Evolutionary conservation across 768 basidiomycete species (phyloP), one percentile per base, ranked within the genome.

Genomic region (Lactarius quietus): DNA sequence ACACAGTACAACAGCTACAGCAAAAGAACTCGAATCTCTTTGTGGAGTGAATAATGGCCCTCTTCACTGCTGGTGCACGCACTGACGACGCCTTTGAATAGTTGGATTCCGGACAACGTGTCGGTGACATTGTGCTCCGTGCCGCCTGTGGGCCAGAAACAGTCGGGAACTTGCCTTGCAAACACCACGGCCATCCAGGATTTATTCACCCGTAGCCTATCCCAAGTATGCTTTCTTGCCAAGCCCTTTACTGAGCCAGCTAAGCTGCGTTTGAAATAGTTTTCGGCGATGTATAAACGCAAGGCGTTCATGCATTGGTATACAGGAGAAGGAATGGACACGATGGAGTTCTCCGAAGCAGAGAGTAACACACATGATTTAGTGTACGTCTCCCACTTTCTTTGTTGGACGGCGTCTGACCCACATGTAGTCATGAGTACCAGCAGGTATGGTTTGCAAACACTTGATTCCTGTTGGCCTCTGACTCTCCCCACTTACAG

Each of bases 281-380:
- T 93, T 75, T 67, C 83, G 0, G 76, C 81, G 6, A 94, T 95
- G 91, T 95, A 84, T 77, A 91, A 89, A 73, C 84, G 93, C 35
- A 81, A 82, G 53, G 94, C 94, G 6, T 96, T 92, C 82, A 76
- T 95, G 63, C 92, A 95, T 74, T 94, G 92, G 91, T 95, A 93
- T 74, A 90, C 86, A 10, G 89, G 86, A 15, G 93, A 95, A 74
- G 93, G 93, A 51, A 95, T 95, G 94, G 94, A 95, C 73, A 73
- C 83, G 20, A 83, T 88, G 87, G 84, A 94, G 76, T 93, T 94
- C 75, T 83, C 89, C 0, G 92, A 94, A 74, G 92, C 93, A 0
- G 92, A 93, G 78, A 93, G 89, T 72, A 93, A 93, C 73, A 79
- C 84, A 3, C 82, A 81, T 3, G 93, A 94, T 77, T 75, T 94